Evolutionary conservation across 148 eudicot species (phyloP), one percentile per base, ranked within the genome.

Genomic region (Cornus kousa): DNA sequence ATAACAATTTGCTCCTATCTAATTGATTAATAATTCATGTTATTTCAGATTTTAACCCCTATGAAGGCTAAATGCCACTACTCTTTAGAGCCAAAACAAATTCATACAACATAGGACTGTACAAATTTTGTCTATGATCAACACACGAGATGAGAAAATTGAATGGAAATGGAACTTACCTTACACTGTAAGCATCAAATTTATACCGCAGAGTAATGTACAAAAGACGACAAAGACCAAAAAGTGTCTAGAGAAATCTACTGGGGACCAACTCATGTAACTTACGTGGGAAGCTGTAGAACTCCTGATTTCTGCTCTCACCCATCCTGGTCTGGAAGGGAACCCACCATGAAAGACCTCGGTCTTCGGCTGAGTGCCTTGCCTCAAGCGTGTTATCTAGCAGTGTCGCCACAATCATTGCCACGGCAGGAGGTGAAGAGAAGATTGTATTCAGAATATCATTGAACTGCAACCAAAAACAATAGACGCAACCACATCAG

Each of bases 341-440:
- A 5, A 77, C 64, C 92, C 94, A 86, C 99, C 99, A 96, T 16
- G 97, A 93, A 7, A 96, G 48, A 68, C 99, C 99, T 81, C 99
- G 84, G 3, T 92, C 99, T 3, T 79, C 74, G 1, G 64, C 81
- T 2, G 78, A 16, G 20, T 84, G 81, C 46, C 80, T 80, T 4
- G 92, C 88, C 31, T 92, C 95, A 5, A 96, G 83, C 0, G 97
- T 89, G 86, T 83, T 91, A 82, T 96, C 99, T 11, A 96, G 86
- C 65, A 92, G 23, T 0, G 83, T 68, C 16, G 93, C 99, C 0
- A 96, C 91, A 2, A 92, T 89, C 78, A 92, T 81, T 16, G 98
- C 95, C 85, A 96, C 99, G 16, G 84, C 82, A 8, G 98, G 87
- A 31, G 99, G 85, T 0, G 99, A 96, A 16, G 98, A 89, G 87